Evolutionary conservation across 2,329 filamentous ascomycete species (phyloP), one percentile per base, ranked within the genome.

Genomic region (Zasmidium angulare): DNA sequence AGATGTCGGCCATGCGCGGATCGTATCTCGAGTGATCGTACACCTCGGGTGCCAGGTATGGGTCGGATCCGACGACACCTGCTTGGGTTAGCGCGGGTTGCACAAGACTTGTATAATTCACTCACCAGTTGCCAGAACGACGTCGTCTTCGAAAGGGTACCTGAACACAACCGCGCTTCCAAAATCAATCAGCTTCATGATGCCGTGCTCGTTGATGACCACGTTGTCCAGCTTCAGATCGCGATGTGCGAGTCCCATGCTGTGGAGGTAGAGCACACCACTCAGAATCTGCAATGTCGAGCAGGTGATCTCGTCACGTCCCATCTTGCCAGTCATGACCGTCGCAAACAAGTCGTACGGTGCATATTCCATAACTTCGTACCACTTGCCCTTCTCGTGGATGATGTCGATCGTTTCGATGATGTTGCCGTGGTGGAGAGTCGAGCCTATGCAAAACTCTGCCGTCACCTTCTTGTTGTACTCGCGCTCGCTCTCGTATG

Each of bases 181-280:
- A 76, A 99, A 99, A 75, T 99, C 95, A 70, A 99, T 99, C 65
- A 99, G 90, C 77, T 99, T 99, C 92, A 99, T 96, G 69, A 99
- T 98, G 1, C 95, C 95, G 70, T 89, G 86, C 71, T 96, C 90
- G 72, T 93, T 98, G 60, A 99, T 93, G 24, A 99, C 95, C 20
- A 99, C 95, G 68, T 99, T 99, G 78, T 99, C 95, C 68, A 99
- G 78, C 77, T 99, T 99, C 69, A 99, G 73, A 80, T 99, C 95
- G 48, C 95, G 87, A 77, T 99, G 95, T 11, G 95, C 93, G 54
- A 99, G 80, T 2, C 95, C 95, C 86, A 97, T 95, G 72, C 90
- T 90, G 76, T 99, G 95, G 62, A 99, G 79, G 74, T 97, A 99
- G 11, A 91, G 91, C 36, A 98, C 93, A 53, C 95, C 95, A 71